A percentile compares a stretch with the other conserved stretches of the same genome.
phyloP scores from a whole-genome alignment of 306 rosid genomes.

The Begonia loranthoides region DNA sequence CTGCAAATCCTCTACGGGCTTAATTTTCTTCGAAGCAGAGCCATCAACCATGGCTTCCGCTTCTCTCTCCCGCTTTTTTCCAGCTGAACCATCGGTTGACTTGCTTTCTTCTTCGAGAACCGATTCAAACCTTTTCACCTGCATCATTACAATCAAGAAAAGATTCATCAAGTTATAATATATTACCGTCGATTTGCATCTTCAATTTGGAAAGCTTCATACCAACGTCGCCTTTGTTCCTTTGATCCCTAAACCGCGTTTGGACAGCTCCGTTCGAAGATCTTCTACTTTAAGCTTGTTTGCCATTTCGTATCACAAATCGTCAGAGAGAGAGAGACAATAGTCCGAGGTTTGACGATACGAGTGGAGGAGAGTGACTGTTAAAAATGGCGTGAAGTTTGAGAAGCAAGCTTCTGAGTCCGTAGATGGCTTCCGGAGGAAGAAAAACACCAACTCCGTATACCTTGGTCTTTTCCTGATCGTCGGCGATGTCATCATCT shows the following conservation, averaged over 20 bases:
- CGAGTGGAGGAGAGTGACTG: background rate
- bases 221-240: background rate
- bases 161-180: background rate
- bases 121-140: background rate
- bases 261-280: background rate
- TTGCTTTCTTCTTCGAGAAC: background rate
- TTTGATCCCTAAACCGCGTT: background rate
- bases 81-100: background rate
- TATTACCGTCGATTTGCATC: background rate
- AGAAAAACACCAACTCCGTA: background rate
- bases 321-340: background rate
- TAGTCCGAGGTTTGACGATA: background rate
- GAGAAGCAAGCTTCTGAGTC: slow-evolving; percentile 1
- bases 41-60: slow-evolving; percentile 2
- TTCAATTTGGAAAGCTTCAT: background rate
- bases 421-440: background rate
- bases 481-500: too few relatives aligned
- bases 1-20: background rate
- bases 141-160: background rate
- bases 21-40: slow-evolving; percentile 3
- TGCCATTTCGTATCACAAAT: background rate
- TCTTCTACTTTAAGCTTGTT: background rate
- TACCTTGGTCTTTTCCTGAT: background rate
- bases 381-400: slow-evolving; percentile 22
- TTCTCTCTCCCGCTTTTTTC: background rate